A percentile compares a stretch with the other conserved stretches of the same genome.
Conservation (phyloP, 2,329 filamentous ascomycete genomes). For the Claviceps fusiformis region DNA sequence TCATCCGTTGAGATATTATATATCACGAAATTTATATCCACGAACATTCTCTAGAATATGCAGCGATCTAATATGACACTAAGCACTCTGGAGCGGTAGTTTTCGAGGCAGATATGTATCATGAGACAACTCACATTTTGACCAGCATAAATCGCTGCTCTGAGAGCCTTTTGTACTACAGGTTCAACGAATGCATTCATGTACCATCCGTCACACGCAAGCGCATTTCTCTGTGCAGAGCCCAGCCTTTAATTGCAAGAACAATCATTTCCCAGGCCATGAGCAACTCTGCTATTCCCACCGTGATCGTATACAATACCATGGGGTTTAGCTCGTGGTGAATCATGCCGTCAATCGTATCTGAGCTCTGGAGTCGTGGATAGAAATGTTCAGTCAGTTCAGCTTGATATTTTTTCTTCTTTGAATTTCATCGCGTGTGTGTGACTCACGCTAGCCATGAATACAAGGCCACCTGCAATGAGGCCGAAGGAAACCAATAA, state of each 20-base stretch:
- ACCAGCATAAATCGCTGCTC: background rate
- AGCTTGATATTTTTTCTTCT: too few species aligned
- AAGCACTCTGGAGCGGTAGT: background rate
- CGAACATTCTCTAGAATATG: background rate
- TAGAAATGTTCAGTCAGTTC: background rate
- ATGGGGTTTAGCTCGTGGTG: constrained; percentile 70
- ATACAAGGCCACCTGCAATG: constrained; percentile 75
- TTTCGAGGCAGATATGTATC: background rate
- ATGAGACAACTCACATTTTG: background rate
- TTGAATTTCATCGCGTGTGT: background rate
- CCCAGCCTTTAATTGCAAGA: constrained; percentile 82
- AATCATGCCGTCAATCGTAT: constrained; percentile 66
- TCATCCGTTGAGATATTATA: background rate
- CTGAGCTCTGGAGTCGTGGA: constrained; percentile 41
- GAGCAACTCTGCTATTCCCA: constrained; percentile 68
- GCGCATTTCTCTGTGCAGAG: constrained; percentile 30
- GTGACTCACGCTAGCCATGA: constrained; percentile 71
- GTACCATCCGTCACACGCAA: background rate
- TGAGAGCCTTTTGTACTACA: background rate
- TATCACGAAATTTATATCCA: background rate
- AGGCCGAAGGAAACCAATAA: constrained; percentile 78
- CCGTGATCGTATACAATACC: constrained; percentile 82
- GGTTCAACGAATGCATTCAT: background rate
- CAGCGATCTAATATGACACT: background rate
- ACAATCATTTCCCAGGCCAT: constrained; percentile 75